Evolutionary conservation across 805 yeast species (phyloP).

Genomic region (Saturnispora quitensis): DNA sequence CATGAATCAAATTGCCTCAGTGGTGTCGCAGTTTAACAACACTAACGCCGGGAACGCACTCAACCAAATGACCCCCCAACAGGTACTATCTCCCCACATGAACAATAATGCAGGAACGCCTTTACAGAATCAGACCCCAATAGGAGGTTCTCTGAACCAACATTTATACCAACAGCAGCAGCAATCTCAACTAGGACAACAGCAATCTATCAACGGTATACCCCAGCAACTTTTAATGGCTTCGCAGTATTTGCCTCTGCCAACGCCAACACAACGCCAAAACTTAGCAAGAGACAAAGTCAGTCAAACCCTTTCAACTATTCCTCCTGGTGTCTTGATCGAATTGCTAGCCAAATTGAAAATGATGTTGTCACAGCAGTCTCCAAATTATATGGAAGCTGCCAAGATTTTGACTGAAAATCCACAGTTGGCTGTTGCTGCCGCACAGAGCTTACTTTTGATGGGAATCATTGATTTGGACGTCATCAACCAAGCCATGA

Average conservation of each 20-base stretch:
- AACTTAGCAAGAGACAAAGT: constrained; percentile 41
- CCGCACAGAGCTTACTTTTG: constrained; percentile 63
- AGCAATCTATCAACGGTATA: constrained; percentile 18
- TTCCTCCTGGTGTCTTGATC: constrained; percentile 63
- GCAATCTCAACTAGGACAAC: constrained; percentile 2
- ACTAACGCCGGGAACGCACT: not conserved
- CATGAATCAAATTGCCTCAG: constrained; percentile 24
- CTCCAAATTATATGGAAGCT: constrained; percentile 42
- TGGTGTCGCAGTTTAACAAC: constrained; percentile 22
- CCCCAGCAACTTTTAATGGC: constrained; percentile 48
- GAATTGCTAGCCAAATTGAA: constrained; percentile 63
- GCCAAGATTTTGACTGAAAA: constrained; percentile 43
- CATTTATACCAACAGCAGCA: constrained; percentile 5
- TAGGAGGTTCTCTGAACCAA: constrained; percentile 4
- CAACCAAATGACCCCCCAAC: not conserved
- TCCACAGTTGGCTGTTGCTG: constrained; percentile 52
- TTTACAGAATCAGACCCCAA: constrained; percentile 1
- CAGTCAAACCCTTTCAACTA: constrained; percentile 49
- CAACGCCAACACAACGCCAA: constrained; percentile 22
- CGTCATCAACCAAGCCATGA: constrained; percentile 50
- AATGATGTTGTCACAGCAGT: constrained; percentile 42
- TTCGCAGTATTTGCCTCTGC: constrained; percentile 46
- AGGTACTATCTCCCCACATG: not conserved
- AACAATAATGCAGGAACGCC: not conserved
- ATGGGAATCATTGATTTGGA: constrained; percentile 70